Base-by-base conservation (phyloP, 2,329 filamentous ascomycete species). In the Venturia aucupariae region DNA sequence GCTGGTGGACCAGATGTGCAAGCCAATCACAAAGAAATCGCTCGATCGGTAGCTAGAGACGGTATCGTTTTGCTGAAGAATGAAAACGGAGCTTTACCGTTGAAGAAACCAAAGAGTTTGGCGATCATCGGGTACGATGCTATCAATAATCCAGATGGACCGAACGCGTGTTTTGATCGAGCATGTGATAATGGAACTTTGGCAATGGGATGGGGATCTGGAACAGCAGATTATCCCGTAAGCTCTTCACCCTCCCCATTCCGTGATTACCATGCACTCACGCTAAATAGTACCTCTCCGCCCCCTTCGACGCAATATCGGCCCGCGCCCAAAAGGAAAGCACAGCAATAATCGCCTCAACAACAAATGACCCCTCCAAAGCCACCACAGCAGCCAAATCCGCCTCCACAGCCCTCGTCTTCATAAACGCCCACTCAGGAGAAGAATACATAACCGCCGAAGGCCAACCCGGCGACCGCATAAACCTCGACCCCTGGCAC, bases 151-250 rank as follows among this genome's bases (percentile, higher is more conserved):
- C 80, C 82, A 0, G 81, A 80, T 27, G 93, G 93, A 0, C 86
- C 90, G 32, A 96, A 97, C 70, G 86, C 88, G 35, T 97, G 92
- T 71, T 66, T 71, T 11, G 89, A 95, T 75, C 84, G 89, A 38
- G 85, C 74, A 70, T 87, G 80, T 72, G 79, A 76, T 73, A 81
- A 83, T 51, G 84, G 84, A 17, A 86, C 84, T 2, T 77, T 90
- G 4, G 86, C 85, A 19, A 88, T 88, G 84, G 86, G 85, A 51
- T 87, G 86, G 83, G 86, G 86, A 0, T 84, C 81, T 30, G 85
- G 86, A 8, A 79, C 82, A 3, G 81, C 80, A 4, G 71, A 75
- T 41, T 73, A 74, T 64, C 73, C 74, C 4, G 69, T 69, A 64
- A 39, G 66, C 65, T n/a, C 44, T 27, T n/a, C 10, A 22, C 32